Base-by-base conservation (phyloP, 108 stramenopile species). In the Discostella pseudostelligera region DNA sequence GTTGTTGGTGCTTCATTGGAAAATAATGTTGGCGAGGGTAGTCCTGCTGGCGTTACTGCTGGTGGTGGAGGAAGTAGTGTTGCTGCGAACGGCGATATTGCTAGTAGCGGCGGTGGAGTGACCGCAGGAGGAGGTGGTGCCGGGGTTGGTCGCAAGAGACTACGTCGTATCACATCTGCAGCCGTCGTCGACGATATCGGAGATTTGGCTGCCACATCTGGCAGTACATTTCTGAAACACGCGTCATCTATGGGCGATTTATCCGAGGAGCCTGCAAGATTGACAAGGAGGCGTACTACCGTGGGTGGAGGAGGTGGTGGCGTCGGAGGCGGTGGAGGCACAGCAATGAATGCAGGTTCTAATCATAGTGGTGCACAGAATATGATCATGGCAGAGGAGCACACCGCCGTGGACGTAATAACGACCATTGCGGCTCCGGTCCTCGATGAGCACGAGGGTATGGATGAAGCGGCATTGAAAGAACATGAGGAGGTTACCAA, bases 401-500 rank as follows among this genome's bases (percentile, higher is more conserved):
- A 80, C 25, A 78, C 77, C n/a, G 87, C 77, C n/a, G 60, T 79
- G 25, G 86, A 90, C 36, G 88, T 86, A 16, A 89, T 95, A 0
- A 83, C 87, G 22, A 95, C 94, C 10, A 79, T 95, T 36, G 62
- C 89, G 4, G 94, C 91, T 5, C 88, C 88, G 51, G 90, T 92
- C 51, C 84, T 97, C 39, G 96, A 99, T 70, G 98, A 99, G 65
- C 98, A 99, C 76, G 96, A 97, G 81, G 98, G 98, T 6, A 77
- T 99, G 61, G 98, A 99, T 70, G 98, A 97, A 59, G 96, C 89
- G 13, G 79, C 84, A 3, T 69, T 99, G 19, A 84, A 92, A 65
- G 98, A 99, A 67, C 96, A 98, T 80, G 99, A 99, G 78, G 97
- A 99, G 69, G 96, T 98, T 21, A 99, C 99, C 35, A 99, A 98